Conservation (phyloP, 164 flowering plant genomes). For the Stephania cephalantha region DNA sequence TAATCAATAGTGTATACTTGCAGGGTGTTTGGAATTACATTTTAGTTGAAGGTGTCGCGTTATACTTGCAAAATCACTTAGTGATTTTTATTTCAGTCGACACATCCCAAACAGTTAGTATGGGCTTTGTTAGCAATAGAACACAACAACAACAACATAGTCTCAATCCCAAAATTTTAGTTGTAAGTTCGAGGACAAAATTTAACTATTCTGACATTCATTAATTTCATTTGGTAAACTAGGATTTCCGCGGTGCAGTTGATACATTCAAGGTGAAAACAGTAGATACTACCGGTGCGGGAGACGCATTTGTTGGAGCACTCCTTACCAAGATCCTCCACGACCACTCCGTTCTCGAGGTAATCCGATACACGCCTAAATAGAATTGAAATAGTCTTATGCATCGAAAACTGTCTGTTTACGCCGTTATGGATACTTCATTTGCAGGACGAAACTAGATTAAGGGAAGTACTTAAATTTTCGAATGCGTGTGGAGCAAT, state of each 20-base stretch:
- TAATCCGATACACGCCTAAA: conserved; percentile 17
- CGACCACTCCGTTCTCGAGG: conserved; percentile 60
- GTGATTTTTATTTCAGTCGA: too few species aligned
- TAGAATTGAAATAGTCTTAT: not conserved
- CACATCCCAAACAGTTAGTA: too few species aligned
- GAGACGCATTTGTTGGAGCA: conserved; percentile 88
- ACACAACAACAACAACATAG: too few species aligned
- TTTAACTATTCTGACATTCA: not conserved
- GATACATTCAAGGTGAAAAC: conserved; percentile 60
- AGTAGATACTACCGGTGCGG: conserved; percentile 96
- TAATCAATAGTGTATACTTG: too few species aligned
- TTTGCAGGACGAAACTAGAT: conserved; percentile 59
- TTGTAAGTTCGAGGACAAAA: too few species aligned
- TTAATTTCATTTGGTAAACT: not conserved
- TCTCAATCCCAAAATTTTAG: too few species aligned
- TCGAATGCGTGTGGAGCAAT: conserved; percentile 95
- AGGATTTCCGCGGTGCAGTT: conserved; percentile 75
- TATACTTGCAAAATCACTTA: too few species aligned
- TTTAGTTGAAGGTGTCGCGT: too few species aligned
- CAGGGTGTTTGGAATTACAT: too few species aligned
- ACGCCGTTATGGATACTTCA: not conserved
- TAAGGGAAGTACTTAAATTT: conserved; percentile 55
- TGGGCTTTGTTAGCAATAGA: too few species aligned
- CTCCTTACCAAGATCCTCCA: conserved; percentile 58
- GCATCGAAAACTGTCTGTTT: not conserved